A percentile compares a stretch with the other conserved stretches of the same genome.
phyloP scores from a whole-genome alignment of 306 rosid species.

The Astragalus glycyphyllos region DNA sequence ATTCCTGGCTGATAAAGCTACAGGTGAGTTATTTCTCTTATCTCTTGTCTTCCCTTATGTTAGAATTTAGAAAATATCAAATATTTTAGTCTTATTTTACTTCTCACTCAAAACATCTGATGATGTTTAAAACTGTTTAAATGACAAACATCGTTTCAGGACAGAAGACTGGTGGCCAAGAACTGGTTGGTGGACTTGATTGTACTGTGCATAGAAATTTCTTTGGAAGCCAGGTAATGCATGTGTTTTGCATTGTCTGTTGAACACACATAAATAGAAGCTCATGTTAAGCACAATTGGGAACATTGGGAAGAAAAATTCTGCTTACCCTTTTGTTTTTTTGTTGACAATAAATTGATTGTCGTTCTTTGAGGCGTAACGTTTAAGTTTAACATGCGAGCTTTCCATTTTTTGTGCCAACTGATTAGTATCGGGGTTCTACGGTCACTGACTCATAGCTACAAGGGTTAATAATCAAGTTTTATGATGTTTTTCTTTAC shows the following conservation, averaged over 20 bases:
- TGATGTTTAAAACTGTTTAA: constrained; percentile 26
- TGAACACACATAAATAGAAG: no score
- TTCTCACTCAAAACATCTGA: not conserved
- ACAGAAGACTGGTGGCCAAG: constrained; percentile 91
- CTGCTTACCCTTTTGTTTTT: no score
- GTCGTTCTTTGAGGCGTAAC: not conserved
- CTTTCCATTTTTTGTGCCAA: no score
- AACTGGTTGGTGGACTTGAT: constrained; percentile 91
- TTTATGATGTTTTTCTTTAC: constrained; percentile 1
- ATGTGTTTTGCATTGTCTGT: not conserved
- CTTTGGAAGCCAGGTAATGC: constrained; percentile 93
- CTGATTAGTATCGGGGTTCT: no score
- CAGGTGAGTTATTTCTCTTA: constrained; percentile 57
- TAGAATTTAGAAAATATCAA: not conserved
- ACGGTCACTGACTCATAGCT: not conserved
- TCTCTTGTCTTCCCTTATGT: not conserved
- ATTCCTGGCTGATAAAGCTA: constrained; percentile 86
- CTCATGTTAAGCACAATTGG: no score
- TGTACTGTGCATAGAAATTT: constrained; percentile 94
- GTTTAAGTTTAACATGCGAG: not conserved
- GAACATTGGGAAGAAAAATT: no score
- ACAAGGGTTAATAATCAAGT: not conserved
- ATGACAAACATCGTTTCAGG: constrained; percentile 61
- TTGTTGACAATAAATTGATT: not conserved
- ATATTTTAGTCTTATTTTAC: not conserved